phyloP scores from a whole-genome alignment of 2,329 filamentous ascomycete species.

The Fusarium illudens region DNA sequence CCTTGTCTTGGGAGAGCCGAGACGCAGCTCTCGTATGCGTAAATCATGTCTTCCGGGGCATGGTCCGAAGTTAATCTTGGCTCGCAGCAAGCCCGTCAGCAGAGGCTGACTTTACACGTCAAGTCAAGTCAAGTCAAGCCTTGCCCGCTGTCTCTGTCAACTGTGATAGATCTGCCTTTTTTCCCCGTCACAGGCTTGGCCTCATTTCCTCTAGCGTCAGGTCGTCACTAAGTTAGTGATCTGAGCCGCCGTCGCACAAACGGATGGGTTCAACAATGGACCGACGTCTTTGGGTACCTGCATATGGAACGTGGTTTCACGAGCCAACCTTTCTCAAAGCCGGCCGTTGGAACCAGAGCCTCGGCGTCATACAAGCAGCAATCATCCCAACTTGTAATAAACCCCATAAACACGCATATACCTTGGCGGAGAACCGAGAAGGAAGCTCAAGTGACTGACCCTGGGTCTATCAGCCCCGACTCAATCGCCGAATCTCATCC shows the following conservation, averaged over 20 bases:
- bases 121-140: neutral
- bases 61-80: constrained; percentile 14
- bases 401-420: neutral
- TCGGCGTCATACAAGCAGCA: neutral
- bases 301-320: neutral
- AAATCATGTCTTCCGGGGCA: constrained; percentile 1
- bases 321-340: neutral
- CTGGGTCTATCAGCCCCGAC: neutral
- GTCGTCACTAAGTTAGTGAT: neutral
- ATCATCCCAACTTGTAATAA: neutral
- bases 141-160: constrained; percentile 4
- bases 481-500: neutral
- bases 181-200: neutral
- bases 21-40: constrained; percentile 10
- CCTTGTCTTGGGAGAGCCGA: constrained; percentile 7
- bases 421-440: neutral
- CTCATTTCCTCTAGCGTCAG: neutral
- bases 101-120: constrained; percentile 1
- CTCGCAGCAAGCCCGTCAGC: constrained; percentile 12
- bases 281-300: neutral
- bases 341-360: neutral
- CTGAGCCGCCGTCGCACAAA: neutral
- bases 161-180: neutral
- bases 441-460: neutral
- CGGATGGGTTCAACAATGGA: neutral